phyloP scores from a whole-genome alignment of 73 alveolate species.

The Paramecium octaurelia region DNA sequence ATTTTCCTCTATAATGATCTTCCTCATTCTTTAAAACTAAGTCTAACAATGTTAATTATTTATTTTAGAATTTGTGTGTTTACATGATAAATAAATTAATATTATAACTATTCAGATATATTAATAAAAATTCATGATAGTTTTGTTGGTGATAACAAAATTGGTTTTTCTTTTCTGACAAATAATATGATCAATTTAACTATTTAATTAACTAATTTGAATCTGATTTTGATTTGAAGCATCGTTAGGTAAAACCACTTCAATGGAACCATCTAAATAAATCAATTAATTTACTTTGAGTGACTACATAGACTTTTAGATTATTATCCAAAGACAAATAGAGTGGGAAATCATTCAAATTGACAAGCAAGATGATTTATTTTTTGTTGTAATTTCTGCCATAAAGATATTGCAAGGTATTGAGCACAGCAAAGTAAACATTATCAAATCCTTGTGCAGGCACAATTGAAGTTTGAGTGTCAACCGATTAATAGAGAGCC shows the following conservation, averaged over 20 bases:
- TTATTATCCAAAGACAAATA: not conserved
- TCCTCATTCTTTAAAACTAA: not conserved
- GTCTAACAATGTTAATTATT: conserved; percentile 14
- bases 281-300: not conserved
- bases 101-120: not conserved
- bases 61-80: not conserved
- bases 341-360: not conserved
- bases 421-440: conserved; percentile 47
- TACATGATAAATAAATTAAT: not conserved
- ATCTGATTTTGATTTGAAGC: not conserved
- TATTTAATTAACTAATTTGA: not conserved
- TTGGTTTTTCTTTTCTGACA: not conserved
- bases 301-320: not conserved
- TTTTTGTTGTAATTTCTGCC: conserved; percentile 52
- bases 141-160: not conserved
- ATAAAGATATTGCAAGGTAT: conserved; percentile 14
- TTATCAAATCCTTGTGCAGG: conserved; percentile 43
- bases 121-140: conserved; percentile 29
- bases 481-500: not conserved
- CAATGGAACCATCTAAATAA: conserved; percentile 26
- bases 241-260: not conserved
- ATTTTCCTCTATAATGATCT: not conserved
- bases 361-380: not conserved
- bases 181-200: not conserved
- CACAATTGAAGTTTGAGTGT: not conserved